Evolutionary conservation across 768 basidiomycete genomes (phyloP), one percentile per base, ranked within the genome.

Genomic region (Ramaria rubella): DNA sequence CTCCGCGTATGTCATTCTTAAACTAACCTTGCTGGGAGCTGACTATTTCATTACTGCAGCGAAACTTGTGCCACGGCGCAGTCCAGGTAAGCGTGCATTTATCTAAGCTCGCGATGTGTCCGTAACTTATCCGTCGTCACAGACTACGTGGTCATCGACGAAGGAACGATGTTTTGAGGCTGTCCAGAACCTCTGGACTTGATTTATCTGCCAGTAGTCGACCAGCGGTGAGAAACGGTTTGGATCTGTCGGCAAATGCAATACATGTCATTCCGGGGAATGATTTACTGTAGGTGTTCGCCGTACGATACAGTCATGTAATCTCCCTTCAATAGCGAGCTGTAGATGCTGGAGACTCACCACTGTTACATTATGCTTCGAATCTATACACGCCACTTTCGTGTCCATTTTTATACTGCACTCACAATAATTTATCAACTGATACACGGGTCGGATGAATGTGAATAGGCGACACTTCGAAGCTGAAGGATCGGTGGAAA

Each of bases 141-240:
- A 56, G 55, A 49, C 26, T 56, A 56, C 46, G 55, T 56, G 14
- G 45, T 56, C 30, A 56, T 56, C 33, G 55, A 56, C 31, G 55
- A 56, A 21, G 44, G 46, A 5, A 26, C n/a, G 23, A 48, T 24
- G 7, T 26, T 48, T 42, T 42, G 23, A 19, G 3, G n/a, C 2
- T 42, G 40, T 21, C 9, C 40, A 17, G 40, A 42, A 21, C 2
- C 17, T 21, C n/a, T 17, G 8, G 8, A 36, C 7, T 17, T 7
- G 7, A 42, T 42, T 42, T 42, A 40, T 40, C 38, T 5, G 17
- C 40, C n/a, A n/a, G n/a, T n/a, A n/a, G n/a, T n/a, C 40, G n/a
- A 17, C 17, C 40, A 17, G 40, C 40, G 23, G 40, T 5, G n/a
- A 12, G 40, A 17, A 42, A n/a, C n/a, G 40, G 23, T n/a, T 38